Percentiles rank a stretch among this genome's conserved stretches.
These are phyloP conservation scores for Salix arbutifolia DNA, from an alignment of 345 rosid genomes.

Conservation along the genomic window DNA sequence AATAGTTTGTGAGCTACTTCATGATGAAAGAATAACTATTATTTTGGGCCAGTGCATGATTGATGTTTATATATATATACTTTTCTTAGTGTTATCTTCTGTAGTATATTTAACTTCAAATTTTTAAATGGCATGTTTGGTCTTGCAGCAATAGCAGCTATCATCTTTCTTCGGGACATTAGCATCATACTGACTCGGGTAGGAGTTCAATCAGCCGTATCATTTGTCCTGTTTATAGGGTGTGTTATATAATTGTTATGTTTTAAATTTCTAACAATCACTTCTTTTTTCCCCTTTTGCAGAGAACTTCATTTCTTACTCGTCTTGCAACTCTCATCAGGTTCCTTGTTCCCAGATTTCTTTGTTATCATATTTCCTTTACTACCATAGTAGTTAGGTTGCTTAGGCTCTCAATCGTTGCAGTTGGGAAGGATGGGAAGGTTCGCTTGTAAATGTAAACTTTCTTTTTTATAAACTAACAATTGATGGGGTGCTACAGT, in stretches of 20 bases:
- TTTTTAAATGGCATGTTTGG: slow-evolving; percentile 17
- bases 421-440: not conserved
- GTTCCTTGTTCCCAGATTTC: slow-evolving; percentile 26
- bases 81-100: not conserved
- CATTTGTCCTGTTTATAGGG: not conserved
- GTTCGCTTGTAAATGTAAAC: not conserved
- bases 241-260: not conserved
- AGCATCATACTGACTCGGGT: slow-evolving; percentile 49
- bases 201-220: slow-evolving; percentile 1
- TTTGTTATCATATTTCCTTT: not conserved
- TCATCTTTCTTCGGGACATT: slow-evolving; percentile 67
- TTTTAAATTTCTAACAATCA: not conserved
- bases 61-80: not conserved
- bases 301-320: slow-evolving; percentile 42
- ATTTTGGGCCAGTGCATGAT: not conserved
- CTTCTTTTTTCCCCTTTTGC: slow-evolving; percentile 21
- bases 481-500: not conserved
- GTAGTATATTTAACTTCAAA: not conserved
- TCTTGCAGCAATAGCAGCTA: slow-evolving; percentile 62
- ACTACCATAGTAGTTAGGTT: not conserved
- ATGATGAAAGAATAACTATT: not conserved
- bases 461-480: not conserved
- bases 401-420: not conserved
- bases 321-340: slow-evolving; percentile 48
- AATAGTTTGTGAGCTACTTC: not conserved